phyloP scores from a whole-genome alignment of 2,329 filamentous ascomycete genomes.

The Penicillium fuscoglaucum region DNA sequence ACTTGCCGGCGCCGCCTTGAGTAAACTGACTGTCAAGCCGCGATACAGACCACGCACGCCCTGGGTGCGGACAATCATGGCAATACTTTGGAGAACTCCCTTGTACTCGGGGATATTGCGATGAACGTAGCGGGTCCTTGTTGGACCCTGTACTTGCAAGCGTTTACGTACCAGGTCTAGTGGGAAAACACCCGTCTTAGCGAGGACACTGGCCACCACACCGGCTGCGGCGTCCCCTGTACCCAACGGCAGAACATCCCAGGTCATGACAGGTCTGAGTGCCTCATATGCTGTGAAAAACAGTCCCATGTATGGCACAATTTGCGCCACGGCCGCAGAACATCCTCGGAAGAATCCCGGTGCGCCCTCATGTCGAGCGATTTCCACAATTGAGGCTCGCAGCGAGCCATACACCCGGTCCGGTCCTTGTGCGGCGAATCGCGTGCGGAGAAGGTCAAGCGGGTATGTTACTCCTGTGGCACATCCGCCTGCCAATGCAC shows the following conservation, averaged over 20 bases:
- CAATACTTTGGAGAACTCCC: constrained; percentile 66
- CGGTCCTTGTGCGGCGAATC: constrained; percentile 91
- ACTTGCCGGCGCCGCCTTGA: constrained; percentile 92
- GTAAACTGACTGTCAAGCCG: constrained; percentile 79
- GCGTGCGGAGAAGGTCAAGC: constrained; percentile 85
- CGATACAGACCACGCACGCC: constrained; percentile 81
- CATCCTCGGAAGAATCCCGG: constrained; percentile 86
- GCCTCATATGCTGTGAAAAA: constrained; percentile 91
- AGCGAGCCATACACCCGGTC: constrained; percentile 77
- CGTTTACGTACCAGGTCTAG: constrained; percentile 90
- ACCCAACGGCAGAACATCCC: constrained; percentile 63
- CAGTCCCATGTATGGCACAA: constrained; percentile 93
- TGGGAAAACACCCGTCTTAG: constrained; percentile 90
- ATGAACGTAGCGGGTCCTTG: constrained; percentile 73
- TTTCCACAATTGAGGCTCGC: constrained; percentile 67
- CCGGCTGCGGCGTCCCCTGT: constrained; percentile 83
- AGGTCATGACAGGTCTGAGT: constrained; percentile 59
- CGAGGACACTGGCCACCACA: constrained; percentile 71
- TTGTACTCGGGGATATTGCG: constrained; percentile 84
- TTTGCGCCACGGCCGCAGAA: constrained; percentile 77
- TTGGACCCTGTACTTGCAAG: constrained; percentile 93
- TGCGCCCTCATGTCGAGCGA: constrained; percentile 71
- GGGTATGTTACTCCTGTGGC: constrained; percentile 88
- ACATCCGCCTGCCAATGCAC: constrained; percentile 76
- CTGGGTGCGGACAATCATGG: constrained; percentile 68